Percentiles rank a stretch among this genome's conserved stretches.
These are phyloP conservation scores for Friedmanniomyces simplex DNA, from an alignment of 495 filamentous ascomycete genomes.

Conservation along the genomic window DNA sequence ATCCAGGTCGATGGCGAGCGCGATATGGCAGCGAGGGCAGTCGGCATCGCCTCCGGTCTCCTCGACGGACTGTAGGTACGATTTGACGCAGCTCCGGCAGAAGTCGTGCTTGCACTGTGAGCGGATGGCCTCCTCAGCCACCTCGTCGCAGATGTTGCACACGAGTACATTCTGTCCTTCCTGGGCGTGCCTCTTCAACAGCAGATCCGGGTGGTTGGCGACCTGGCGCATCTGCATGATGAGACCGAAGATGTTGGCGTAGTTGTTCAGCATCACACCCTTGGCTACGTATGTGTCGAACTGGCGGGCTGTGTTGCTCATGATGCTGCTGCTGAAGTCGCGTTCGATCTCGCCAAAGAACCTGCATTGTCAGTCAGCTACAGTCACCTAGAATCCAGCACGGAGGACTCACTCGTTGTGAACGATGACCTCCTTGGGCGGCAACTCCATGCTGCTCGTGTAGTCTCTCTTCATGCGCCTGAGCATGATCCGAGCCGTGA, in stretches of 20 bases:
- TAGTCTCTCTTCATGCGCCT: constrained; percentile 86
- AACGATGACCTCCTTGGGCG: constrained; percentile 83
- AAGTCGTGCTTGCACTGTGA: constrained; percentile 91
- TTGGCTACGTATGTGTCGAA: constrained; percentile 93
- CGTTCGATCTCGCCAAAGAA: constrained; percentile 88
- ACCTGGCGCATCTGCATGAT: constrained; percentile 97
- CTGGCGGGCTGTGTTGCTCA: constrained; percentile 72
- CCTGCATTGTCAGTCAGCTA: background rate
- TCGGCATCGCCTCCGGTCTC: constrained; percentile 50
- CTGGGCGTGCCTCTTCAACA: constrained; percentile 73
- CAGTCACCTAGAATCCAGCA: background rate
- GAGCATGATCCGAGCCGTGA: constrained; percentile 88
- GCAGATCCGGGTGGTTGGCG: constrained; percentile 88
- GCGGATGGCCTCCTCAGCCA: constrained; percentile 85
- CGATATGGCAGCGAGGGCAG: constrained; percentile 86
- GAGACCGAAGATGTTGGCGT: constrained; percentile 76
- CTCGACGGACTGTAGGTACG: constrained; percentile 66
- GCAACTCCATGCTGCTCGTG: constrained; percentile 85
- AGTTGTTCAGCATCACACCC: constrained; percentile 93
- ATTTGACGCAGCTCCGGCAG: constrained; percentile 78
- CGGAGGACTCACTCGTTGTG: constrained; percentile 55
- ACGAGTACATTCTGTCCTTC: constrained; percentile 85
- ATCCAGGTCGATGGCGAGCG: constrained; percentile 80
- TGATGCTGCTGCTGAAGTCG: constrained; percentile 91
- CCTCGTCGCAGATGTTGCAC: constrained; percentile 89